These are phyloP conservation scores for Sextonia rubra DNA, from an alignment of 164 flowering plant genomes.

Conservation along the genomic window DNA sequence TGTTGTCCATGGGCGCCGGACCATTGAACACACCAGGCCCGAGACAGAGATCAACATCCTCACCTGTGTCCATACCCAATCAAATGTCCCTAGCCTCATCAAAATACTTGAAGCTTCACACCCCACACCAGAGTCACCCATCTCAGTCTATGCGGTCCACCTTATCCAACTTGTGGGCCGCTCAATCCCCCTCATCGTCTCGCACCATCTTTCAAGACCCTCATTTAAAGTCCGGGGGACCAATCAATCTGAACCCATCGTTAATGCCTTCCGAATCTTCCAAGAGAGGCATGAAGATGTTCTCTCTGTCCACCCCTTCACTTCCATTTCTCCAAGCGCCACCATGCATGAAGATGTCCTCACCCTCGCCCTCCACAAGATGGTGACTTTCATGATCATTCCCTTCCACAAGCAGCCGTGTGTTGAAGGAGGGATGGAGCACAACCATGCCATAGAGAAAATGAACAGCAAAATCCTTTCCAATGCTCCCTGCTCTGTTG, in stretches of 20 bases:
- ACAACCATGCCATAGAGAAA: conserved; percentile 4
- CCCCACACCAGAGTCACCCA: conserved; percentile 35
- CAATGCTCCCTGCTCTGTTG: conserved; percentile 44
- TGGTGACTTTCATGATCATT: conserved; percentile 22
- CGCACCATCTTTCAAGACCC: conserved; percentile 10
- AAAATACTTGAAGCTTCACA: conserved; percentile 46
- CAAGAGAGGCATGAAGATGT: conserved; percentile 10
- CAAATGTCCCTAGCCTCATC: conserved; percentile 34
- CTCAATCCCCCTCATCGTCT: conserved; percentile 15
- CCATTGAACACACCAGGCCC: conserved; percentile 51
- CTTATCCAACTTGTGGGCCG: conserved; percentile 52
- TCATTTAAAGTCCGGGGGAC: neutral
- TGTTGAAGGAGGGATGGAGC: conserved; percentile 1
- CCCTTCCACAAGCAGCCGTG: conserved; percentile 28
- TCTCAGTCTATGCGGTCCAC: conserved; percentile 38
- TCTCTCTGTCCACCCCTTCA: conserved; percentile 19
- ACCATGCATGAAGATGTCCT: conserved; percentile 37
- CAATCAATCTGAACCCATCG: conserved; percentile 11
- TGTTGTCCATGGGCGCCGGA: conserved; percentile 41
- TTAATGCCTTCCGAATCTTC: conserved; percentile 24
- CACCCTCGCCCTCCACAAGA: conserved; percentile 21
- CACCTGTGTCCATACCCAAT: conserved; percentile 44
- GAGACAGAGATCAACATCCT: conserved; percentile 35
- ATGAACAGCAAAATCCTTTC: conserved; percentile 25
- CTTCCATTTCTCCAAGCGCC: conserved; percentile 17